phyloP scores from a whole-genome alignment of 2,329 filamentous ascomycete species.

The Colletotrichum lini region DNA sequence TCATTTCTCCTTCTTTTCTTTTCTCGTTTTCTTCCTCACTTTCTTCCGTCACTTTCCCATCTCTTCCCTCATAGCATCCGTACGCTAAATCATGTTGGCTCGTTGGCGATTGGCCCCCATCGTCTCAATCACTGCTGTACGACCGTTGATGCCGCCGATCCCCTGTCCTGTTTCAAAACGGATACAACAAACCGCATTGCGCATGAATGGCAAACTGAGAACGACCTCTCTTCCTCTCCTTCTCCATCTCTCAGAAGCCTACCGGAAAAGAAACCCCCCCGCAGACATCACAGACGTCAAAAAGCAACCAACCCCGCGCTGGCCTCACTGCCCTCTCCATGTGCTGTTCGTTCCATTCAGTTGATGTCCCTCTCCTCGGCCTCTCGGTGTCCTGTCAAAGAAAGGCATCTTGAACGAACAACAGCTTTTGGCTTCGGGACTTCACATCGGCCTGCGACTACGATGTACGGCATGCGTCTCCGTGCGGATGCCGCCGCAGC shows the following conservation, averaged over 20 bases:
- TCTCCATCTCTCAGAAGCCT: too few relatives aligned
- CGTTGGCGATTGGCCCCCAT: constrained; percentile 1
- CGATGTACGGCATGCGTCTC: background rate
- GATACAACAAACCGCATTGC: constrained; percentile 1
- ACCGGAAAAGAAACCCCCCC: constrained; percentile 14
- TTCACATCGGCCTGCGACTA: too few relatives aligned
- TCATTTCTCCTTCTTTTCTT: background rate
- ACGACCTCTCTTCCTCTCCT: constrained; percentile 1
- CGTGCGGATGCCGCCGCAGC: background rate
- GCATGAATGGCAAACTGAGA: constrained; percentile 10
- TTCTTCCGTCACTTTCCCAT: background rate
- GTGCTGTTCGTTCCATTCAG: constrained; percentile 8
- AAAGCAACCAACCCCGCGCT: background rate
- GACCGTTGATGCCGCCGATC: constrained; percentile 23
- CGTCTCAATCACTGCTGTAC: constrained; percentile 7
- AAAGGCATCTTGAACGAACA: background rate
- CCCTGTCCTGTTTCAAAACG: background rate
- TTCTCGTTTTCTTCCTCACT: background rate
- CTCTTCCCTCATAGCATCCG: too few relatives aligned
- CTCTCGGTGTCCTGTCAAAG: background rate
- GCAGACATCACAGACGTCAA: background rate
- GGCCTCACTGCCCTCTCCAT: constrained; percentile 24
- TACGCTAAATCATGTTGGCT: background rate
- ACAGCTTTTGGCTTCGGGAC: background rate
- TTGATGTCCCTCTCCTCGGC: background rate